Base-by-base conservation (phyloP, 305 asterid genomes). In the Rubia peregrina region DNA sequence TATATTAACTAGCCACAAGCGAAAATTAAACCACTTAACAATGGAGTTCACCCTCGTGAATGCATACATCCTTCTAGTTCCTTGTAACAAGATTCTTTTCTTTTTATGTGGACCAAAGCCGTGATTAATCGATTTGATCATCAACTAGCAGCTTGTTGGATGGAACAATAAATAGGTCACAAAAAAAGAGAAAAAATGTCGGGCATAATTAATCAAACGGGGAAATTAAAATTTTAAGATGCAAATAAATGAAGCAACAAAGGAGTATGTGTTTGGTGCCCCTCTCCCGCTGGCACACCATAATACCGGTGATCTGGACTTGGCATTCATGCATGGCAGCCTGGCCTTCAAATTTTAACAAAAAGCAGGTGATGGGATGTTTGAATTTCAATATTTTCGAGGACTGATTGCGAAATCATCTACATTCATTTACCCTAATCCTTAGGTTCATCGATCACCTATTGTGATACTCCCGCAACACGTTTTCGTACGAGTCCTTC, bases 241-340 rank as follows among this genome's bases (percentile, higher is more conserved):
- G 62, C 36, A 57, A 57, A 57, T 22, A 19, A 57, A 57, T 51
- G 57, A 51, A 51, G 57, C 36, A 57, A 57, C 12, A 57, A 57
- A 22, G 14, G 36, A 19, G 62, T 57, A 22, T 57, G 62, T 57
- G 62, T 8, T 19, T 21, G 62, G 60, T 13, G 36, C 10, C 38
- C 43, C 60, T 46, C 59, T 24, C 22, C 24, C n/a, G 14, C 17
- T 68, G 44, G 19, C 61, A 24, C 44, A 14, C 55, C 55, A 48
- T 21, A 30, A 30, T 68, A 60, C 14, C 51, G 63, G 57, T 68
- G 60, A 56, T 56, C 61, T 56, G 61, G 62, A 49, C 19, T 12
- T 33, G 33, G 63, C 22, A n/a, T 21, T 53, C 49, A 59, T 61
- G 65, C 65, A 61, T 53, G 30, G 64, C 64, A 55, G 67, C 67